Base-by-base conservation (phyloP, 139 green algal species). In the Picochlorum sp. region DNA sequence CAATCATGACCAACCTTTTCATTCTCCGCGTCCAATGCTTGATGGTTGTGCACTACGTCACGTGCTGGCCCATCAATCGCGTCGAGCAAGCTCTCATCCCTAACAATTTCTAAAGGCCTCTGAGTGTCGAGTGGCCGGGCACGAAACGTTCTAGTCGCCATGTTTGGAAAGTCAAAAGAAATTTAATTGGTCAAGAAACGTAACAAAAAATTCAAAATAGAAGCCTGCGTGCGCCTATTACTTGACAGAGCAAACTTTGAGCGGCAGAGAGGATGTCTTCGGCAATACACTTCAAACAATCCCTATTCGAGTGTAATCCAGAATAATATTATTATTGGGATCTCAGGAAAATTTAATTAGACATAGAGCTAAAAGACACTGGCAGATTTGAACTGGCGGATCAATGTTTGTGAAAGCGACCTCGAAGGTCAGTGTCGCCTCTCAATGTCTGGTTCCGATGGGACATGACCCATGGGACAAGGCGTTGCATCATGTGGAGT, bases 41-140 rank as follows among this genome's bases (percentile, higher is more conserved):
- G 68, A 26, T 86, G 80, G 21, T 72, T 74, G 64, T 86, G 77
- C n/a, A 77, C 67, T 8, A 86, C 69, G 4, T 81, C 68, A 2
- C 71, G 38, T 2, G 67, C 66, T 0, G 69, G 69, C 24, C 83
- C 57, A 8, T 91, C 85, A 18, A 68, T 60, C 15, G 56, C 66
- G 45, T 94, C 86, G 28, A 94, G 68, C 50, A 88, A 74, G 6
- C 62, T 70, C 3, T 86, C 41, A 66, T 95, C 88, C 13, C 76
- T 69, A 1, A 94, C 81, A 21, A 95, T 87, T 6, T 67, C 64
- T 45, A 95, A 73, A 63, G 76, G 78, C 30, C 77, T 82, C 58
- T 74, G 72, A 7, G 86, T 67, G 60, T 95, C 88, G 41, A 95
- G 54, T 1, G 88, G 86, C 16, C 88, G 66, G 15, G 81, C 79